Base-by-base conservation (phyloP, 1,284 basidiomycete species). In the Anthracocystis setariae region DNA sequence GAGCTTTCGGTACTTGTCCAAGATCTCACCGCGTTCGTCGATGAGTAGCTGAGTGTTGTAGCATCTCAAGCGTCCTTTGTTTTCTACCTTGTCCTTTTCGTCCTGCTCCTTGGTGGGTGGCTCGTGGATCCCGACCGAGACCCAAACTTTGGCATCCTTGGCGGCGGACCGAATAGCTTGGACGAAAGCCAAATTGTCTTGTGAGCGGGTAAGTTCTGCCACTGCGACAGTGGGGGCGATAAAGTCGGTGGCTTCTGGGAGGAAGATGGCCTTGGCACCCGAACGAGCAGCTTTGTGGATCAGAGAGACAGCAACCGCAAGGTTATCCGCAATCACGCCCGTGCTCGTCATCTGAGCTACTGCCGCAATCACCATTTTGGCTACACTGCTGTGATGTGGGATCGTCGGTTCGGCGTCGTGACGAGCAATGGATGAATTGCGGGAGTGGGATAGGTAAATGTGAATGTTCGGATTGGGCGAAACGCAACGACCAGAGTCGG, bases 221-320 rank as follows among this genome's bases (percentile, higher is more conserved):
- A 83, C 84, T 8, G 53, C 8, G 0, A 80, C 65, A 15, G 82
- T 78, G 8, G 83, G 80, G 1, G 85, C 84, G 59, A 87, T 86
- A 47, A 86, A 87, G 70, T 87, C 86, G 21, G 85, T 80, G 0
- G 86, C 80, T 78, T 87, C 86, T 18, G 86, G 86, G 5, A 87
- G 77, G 60, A 84, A 86, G 52, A 85, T 73, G 13, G 85, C 83
- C 53, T 80, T 81, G 3, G 85, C 85, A 0, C 84, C 84, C 0
- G 82, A 83, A 3, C 48, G 45, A 0, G 83, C 84, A 8, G 61
- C 65, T 35, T 45, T 15, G 7, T 79, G 69, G 35, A 87, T 79
- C n/a, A 86, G 44, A 7, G 50, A 43, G 23, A 69, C 33, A 0
- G 71, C 62, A 10, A 51, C 53, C 0, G 68, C 50, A 15, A 79